Conservation (phyloP, 306 rosid genomes). For the Urtica urens region DNA sequence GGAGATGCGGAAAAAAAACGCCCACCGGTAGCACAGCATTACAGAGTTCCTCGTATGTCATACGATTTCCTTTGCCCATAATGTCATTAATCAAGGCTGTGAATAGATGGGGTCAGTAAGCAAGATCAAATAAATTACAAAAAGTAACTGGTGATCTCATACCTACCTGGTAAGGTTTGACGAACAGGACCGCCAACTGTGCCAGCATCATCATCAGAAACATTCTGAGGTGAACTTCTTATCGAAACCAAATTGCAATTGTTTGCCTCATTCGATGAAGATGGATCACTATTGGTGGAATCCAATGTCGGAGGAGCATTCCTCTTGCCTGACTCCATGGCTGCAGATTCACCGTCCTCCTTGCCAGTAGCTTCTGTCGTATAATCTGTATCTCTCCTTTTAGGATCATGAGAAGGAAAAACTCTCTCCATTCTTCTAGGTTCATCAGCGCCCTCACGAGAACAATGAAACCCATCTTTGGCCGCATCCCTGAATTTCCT, state of each 20-base stretch:
- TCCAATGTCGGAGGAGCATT: constrained; percentile 38
- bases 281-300: constrained; percentile 47
- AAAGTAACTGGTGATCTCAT: constrained; percentile 1
- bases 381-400: constrained; percentile 39
- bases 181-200: constrained; percentile 68
- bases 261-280: constrained; percentile 57
- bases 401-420: constrained; percentile 52
- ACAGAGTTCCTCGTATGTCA: constrained; percentile 90
- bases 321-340: constrained; percentile 35
- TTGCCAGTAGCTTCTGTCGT: constrained; percentile 46
- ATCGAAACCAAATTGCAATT: constrained; percentile 48
- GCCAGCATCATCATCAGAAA: constrained; percentile 72
- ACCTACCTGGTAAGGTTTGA: constrained; percentile 88
- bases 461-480: constrained; percentile 51
- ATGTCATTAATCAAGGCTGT: constrained; percentile 88
- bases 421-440: constrained; percentile 48
- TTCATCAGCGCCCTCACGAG: constrained; percentile 67
- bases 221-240: constrained; percentile 56
- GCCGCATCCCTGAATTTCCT: constrained; percentile 68
- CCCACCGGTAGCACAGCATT: constrained; percentile 79
- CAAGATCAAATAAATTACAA: neutral
- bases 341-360: constrained; percentile 47
- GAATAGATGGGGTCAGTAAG: neutral
- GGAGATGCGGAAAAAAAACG: constrained; percentile 2
- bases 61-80: constrained; percentile 88